Evolutionary conservation across 768 basidiomycete genomes (phyloP).

Genomic region (Mycena rebaudengoi): DNA sequence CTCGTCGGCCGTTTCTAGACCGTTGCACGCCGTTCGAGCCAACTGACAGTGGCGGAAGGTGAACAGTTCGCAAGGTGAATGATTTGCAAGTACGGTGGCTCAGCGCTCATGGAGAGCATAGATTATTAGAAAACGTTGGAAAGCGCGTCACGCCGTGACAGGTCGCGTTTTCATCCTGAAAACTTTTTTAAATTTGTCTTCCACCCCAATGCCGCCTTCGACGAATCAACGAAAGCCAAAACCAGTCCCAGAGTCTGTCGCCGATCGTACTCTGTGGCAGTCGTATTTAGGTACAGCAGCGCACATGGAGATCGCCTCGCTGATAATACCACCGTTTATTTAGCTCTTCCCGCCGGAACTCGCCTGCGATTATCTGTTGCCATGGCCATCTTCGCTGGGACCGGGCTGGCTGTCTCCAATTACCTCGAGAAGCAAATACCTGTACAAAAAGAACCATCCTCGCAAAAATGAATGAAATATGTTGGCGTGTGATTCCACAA

Average conservation of each 20-base stretch:
- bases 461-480: slow-evolving; percentile 19
- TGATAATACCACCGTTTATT: slow-evolving; percentile 13
- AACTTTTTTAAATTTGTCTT: not conserved
- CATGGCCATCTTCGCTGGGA: slow-evolving; percentile 54
- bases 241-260: slow-evolving; percentile 14
- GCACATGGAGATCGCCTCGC: not conserved
- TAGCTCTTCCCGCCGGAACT: slow-evolving; percentile 63
- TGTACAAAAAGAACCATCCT: slow-evolving; percentile 11
- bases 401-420: slow-evolving; percentile 59
- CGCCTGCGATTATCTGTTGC: slow-evolving; percentile 61
- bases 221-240: slow-evolving; percentile 2
- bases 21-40: too few species aligned
- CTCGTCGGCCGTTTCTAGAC: too few species aligned
- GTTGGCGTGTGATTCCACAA: too few species aligned
- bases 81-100: too few species aligned
- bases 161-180: not conserved
- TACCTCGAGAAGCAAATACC: slow-evolving; percentile 56
- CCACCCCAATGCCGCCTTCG: too few species aligned
- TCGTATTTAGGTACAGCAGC: slow-evolving; percentile 50
- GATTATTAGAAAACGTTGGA: too few species aligned
- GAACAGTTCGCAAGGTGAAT: too few species aligned
- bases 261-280: slow-evolving; percentile 47
- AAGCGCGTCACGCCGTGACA: not conserved
- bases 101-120: too few species aligned
- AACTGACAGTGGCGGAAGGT: too few species aligned